A percentile compares a stretch with the other conserved stretches of the same genome.
Conservation (phyloP, 495 filamentous ascomycete species). For the Hapsidospora chrysogenum region DNA sequence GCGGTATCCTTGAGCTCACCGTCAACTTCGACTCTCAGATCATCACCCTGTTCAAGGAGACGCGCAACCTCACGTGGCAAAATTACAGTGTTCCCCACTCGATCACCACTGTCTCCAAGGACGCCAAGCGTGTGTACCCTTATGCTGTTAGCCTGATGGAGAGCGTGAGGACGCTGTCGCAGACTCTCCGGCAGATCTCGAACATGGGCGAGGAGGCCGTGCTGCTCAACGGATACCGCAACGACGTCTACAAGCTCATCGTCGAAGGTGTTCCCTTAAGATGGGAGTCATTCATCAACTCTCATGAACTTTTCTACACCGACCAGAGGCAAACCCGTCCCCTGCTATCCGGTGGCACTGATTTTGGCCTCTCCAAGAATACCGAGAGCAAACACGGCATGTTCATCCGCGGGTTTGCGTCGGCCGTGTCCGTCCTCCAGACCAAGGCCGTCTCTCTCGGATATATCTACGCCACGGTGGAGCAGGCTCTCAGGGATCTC, state of each 20-base stretch:
- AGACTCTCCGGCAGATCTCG: conserved; percentile 66
- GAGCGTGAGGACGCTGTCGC: conserved; percentile 74
- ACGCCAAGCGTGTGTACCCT: conserved; percentile 91
- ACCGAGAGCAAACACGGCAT: conserved; percentile 87
- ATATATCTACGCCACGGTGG: conserved; percentile 64
- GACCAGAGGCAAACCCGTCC: conserved; percentile 38
- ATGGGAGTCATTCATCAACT: conserved; percentile 96
- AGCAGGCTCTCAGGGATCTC: conserved; percentile 69
- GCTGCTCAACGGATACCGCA: conserved; percentile 76
- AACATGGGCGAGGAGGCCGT: conserved; percentile 76
- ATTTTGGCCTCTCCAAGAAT: conserved; percentile 36
- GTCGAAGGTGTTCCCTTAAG: conserved; percentile 72
- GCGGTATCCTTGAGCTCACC: conserved; percentile 67
- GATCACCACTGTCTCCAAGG: conserved; percentile 89
- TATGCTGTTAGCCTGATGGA: conserved; percentile 98
- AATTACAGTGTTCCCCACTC: conserved; percentile 83
- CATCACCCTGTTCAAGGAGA: conserved; percentile 96
- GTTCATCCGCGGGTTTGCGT: conserved; percentile 85
- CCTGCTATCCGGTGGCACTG: conserved; percentile 38
- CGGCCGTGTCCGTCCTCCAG: conserved; percentile 69
- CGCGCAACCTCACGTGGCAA: conserved; percentile 88
- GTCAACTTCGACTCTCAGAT: conserved; percentile 97
- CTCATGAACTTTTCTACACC: conserved; percentile 69
- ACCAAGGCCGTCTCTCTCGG: conserved; percentile 63
- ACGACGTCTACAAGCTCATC: conserved; percentile 67